phyloP scores from a whole-genome alignment of 768 basidiomycete genomes.

The Tremella fuciformis region DNA sequence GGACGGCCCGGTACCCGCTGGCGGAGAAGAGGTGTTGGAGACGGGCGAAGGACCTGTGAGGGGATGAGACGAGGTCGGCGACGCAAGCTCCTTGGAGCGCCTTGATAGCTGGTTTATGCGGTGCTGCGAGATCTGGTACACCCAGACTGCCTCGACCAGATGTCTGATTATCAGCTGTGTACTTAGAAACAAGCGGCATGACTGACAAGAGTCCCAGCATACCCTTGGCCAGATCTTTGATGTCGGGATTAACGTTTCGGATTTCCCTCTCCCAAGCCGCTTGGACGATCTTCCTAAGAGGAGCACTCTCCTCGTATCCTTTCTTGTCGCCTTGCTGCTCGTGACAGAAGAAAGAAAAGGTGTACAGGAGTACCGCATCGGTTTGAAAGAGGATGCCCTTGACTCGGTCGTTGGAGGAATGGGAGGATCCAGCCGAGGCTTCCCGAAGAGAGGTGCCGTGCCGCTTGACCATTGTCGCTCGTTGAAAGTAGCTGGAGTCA shows the following conservation, averaged over 20 bases:
- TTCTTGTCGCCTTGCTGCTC: conserved; percentile 24
- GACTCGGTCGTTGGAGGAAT: conserved; percentile 28
- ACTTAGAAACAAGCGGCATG: not conserved
- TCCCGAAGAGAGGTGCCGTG: not conserved
- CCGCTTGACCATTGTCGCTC: not conserved
- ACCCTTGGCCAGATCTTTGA: not conserved
- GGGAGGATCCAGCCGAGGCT: not conserved
- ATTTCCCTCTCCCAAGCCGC: not conserved
- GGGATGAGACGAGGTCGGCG: not conserved
- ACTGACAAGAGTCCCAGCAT: conserved; percentile 6
- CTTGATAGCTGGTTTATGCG: no score
- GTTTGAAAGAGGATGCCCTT: conserved; percentile 36
- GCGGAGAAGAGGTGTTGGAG: conserved; percentile 1
- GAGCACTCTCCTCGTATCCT: not conserved
- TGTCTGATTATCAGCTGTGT: not conserved
- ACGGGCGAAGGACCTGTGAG: not conserved
- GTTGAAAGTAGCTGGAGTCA: not conserved
- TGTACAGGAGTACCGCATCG: conserved; percentile 39
- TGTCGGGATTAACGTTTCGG: not conserved
- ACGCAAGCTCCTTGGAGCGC: not conserved
- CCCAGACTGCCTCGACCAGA: not conserved
- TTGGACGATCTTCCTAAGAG: not conserved
- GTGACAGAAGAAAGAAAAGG: conserved; percentile 41
- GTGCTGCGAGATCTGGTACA: not conserved
- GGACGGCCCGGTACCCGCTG: not conserved